Evolutionary conservation across 2,329 filamentous ascomycete genomes (phyloP).

Genomic region (Penicillium sp.): DNA sequence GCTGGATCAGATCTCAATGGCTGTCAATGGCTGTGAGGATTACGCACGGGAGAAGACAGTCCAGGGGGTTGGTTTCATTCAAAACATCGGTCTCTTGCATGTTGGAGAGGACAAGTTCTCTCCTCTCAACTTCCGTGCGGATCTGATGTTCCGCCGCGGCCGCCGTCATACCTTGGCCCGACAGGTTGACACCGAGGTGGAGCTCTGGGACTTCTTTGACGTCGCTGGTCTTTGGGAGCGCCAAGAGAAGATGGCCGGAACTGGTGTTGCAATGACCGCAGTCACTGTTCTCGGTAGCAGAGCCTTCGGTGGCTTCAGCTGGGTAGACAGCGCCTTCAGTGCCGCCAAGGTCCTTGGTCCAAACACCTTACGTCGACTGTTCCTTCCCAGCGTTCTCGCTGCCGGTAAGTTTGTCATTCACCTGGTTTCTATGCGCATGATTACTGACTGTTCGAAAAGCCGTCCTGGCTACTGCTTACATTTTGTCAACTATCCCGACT

Average conservation of each 20-base stretch:
- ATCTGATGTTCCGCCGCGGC: slow-evolving; percentile 85
- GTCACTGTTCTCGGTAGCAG: slow-evolving; percentile 82
- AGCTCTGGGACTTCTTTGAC: slow-evolving; percentile 93
- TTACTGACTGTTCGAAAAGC: slow-evolving; percentile 56
- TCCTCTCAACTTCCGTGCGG: slow-evolving; percentile 82
- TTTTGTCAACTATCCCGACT: slow-evolving; percentile 82
- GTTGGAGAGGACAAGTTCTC: slow-evolving; percentile 79
- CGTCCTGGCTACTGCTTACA: slow-evolving; percentile 73
- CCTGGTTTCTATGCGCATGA: not conserved
- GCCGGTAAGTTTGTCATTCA: slow-evolving; percentile 63
- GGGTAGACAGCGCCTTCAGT: slow-evolving; percentile 84
- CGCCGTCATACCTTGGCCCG: slow-evolving; percentile 78
- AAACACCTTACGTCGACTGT: slow-evolving; percentile 75
- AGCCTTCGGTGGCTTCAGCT: slow-evolving; percentile 79
- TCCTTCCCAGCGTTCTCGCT: slow-evolving; percentile 76
- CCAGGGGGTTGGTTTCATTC: slow-evolving; percentile 80
- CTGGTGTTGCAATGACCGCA: slow-evolving; percentile 90
- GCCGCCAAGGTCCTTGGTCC: slow-evolving; percentile 78
- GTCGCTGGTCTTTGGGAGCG: slow-evolving; percentile 76
- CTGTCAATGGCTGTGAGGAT: slow-evolving; percentile 79
- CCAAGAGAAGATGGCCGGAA: slow-evolving; percentile 93
- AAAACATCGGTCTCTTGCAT: slow-evolving; percentile 83
- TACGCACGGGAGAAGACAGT: slow-evolving; percentile 78
- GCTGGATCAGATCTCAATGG: slow-evolving; percentile 79
- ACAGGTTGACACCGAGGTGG: slow-evolving; percentile 83